A percentile compares a stretch with the other conserved stretches of the same genome.
These are phyloP conservation scores for Macrotyloma uniflorum DNA, from an alignment of 306 rosid species.

Conservation along the genomic window DNA sequence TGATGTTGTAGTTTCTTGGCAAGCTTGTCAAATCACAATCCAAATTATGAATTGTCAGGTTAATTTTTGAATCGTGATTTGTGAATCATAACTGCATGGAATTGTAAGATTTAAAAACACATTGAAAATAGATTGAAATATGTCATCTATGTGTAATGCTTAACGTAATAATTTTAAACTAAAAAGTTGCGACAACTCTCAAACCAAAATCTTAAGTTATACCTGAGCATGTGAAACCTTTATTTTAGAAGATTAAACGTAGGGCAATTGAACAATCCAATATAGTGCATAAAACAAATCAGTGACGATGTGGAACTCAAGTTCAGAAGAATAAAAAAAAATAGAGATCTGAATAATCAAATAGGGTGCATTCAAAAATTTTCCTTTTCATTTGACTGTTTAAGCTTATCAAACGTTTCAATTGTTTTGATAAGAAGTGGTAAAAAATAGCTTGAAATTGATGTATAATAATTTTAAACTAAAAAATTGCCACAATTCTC, in stretches of 20 bases:
- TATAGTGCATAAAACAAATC: background rate
- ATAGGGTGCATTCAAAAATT: background rate
- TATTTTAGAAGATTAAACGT: no score
- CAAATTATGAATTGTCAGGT: background rate
- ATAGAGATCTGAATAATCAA: background rate
- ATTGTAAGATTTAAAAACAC: background rate
- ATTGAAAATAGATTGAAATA: background rate
- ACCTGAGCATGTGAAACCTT: no score
- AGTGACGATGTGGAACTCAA: no score
- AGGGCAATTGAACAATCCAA: background rate
- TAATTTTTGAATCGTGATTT: background rate
- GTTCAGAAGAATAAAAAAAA: no score
- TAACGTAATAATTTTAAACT: background rate
- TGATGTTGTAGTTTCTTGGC: constrained; percentile 15
- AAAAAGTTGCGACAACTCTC: background rate
- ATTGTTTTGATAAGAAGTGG: background rate
- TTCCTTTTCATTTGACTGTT: no score
- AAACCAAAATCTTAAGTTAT: background rate
- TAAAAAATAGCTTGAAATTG: no score
- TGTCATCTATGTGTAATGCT: background rate
- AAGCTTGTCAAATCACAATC: background rate
- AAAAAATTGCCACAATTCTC: background rate
- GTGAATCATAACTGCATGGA: background rate
- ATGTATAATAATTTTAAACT: background rate
- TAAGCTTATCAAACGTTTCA: background rate